Percentiles rank a stretch among this genome's conserved stretches.
These are phyloP conservation scores for Botrytis galanthina DNA, from an alignment of 2,329 filamentous ascomycete species.

Conservation along the genomic window DNA sequence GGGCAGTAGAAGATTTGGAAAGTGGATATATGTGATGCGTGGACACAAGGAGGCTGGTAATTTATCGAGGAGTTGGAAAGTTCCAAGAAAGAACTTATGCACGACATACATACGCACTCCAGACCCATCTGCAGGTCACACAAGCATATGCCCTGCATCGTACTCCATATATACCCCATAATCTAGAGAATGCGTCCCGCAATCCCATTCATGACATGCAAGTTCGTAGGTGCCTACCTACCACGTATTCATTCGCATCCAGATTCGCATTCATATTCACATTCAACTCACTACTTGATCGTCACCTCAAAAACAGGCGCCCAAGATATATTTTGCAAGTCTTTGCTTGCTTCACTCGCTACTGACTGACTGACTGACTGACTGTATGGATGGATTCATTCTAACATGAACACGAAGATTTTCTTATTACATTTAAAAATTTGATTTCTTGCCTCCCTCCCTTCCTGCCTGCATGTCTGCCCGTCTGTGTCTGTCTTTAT, in stretches of 20 bases:
- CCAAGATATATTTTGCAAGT: neutral
- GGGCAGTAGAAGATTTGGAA: neutral
- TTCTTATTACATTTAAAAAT: constrained; percentile 13
- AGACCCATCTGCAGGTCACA: constrained; percentile 11
- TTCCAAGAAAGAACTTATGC: neutral
- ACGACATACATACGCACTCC: neutral
- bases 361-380: neutral
- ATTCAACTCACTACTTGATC: neutral
- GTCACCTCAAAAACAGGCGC: neutral
- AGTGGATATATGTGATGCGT: neutral
- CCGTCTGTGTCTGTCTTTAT: neutral
- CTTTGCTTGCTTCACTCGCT: neutral
- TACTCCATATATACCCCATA: constrained; percentile 3
- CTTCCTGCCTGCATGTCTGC: neutral
- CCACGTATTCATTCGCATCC: neutral
- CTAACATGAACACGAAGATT: neutral
- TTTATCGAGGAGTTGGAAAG: neutral
- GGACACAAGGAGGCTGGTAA: constrained; percentile 3
- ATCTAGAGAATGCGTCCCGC: too few relatives aligned
- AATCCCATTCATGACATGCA: neutral
- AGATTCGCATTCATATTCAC: neutral
- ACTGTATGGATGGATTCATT: neutral
- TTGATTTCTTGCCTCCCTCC: constrained; percentile 5
- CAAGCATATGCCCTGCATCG: constrained; percentile 10
- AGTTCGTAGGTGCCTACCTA: neutral